These are phyloP conservation scores for Peltaster fructicola DNA, from an alignment of 2,329 filamentous ascomycete genomes.

Conservation along the genomic window DNA sequence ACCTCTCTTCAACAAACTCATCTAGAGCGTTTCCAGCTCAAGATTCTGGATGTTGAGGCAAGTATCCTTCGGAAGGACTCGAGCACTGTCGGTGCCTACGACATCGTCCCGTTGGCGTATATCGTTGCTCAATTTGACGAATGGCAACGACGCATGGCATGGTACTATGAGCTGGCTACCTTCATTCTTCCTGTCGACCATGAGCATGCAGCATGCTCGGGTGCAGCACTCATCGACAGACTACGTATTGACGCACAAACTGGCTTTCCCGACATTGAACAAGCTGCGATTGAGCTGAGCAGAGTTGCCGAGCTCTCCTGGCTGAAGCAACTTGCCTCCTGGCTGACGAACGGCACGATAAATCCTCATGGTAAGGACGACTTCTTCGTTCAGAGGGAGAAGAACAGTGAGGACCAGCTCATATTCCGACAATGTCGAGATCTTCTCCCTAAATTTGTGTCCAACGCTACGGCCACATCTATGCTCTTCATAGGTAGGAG, in stretches of 20 bases:
- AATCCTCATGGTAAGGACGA: slow-evolving; percentile 63
- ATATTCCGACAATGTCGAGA: slow-evolving; percentile 39
- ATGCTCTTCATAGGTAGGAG: slow-evolving; percentile 85
- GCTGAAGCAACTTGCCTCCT: slow-evolving; percentile 77
- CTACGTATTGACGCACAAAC: slow-evolving; percentile 64
- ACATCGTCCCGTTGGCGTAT: slow-evolving; percentile 78
- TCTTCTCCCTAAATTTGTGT: slow-evolving; percentile 66
- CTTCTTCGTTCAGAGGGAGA: slow-evolving; percentile 50
- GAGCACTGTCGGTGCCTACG: slow-evolving; percentile 70
- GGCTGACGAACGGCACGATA: slow-evolving; percentile 75
- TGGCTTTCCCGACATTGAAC: slow-evolving; percentile 73
- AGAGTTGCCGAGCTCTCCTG: slow-evolving; percentile 70
- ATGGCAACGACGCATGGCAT: slow-evolving; percentile 72
- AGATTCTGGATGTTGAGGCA: slow-evolving; percentile 70
- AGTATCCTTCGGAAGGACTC: slow-evolving; percentile 61
- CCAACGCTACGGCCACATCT: slow-evolving; percentile 53
- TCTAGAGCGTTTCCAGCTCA: slow-evolving; percentile 62
- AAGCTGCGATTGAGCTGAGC: slow-evolving; percentile 55
- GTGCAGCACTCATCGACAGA: slow-evolving; percentile 55
- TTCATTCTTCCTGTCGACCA: slow-evolving; percentile 40
- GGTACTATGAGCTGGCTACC: slow-evolving; percentile 58
- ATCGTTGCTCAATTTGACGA: slow-evolving; percentile 71
- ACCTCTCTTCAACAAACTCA: slow-evolving; percentile 59
- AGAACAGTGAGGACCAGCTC: slow-evolving; percentile 12
- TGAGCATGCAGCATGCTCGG: slow-evolving; percentile 10